Conservation (phyloP, 257 asterid species). For the Solanum piurae region DNA sequence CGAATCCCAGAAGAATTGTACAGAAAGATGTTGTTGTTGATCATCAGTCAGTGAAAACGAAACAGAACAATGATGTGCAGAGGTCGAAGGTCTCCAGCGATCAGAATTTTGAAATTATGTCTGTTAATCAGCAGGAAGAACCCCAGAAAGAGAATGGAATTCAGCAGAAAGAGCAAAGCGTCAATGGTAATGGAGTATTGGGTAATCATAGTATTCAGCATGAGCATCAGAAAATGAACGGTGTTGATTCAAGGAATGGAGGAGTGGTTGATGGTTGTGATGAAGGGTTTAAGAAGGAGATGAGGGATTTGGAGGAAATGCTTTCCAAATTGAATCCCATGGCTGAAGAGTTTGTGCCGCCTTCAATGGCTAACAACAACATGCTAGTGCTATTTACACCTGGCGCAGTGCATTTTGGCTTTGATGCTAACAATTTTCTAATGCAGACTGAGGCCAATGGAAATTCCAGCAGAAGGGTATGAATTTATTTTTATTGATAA, state of each 20-base stretch:
- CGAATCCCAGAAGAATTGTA: neutral
- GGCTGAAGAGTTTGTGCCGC: conserved; percentile 65
- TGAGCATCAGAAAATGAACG: neutral
- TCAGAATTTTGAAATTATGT: neutral
- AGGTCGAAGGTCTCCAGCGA: neutral
- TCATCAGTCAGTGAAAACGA: neutral
- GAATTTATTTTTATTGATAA: neutral
- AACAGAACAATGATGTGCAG: neutral
- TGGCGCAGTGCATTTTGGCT: conserved; percentile 43
- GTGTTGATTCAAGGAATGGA: neutral
- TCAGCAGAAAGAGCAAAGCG: neutral
- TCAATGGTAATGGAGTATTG: neutral
- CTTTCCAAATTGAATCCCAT: conserved; percentile 53
- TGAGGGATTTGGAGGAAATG: conserved; percentile 50
- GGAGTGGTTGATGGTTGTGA: conserved; percentile 2
- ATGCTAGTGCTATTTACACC: conserved; percentile 3
- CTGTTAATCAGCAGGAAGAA: neutral
- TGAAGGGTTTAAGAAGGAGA: conserved; percentile 32
- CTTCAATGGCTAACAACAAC: conserved; percentile 18
- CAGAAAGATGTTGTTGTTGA: neutral
- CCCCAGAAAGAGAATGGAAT: neutral
- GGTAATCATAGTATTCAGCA: neutral
- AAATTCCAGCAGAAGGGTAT: conserved; percentile 59
- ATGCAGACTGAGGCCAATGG: conserved; percentile 34
- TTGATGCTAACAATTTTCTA: conserved; percentile 37